These are phyloP conservation scores for Stagonosporopsis tanaceti DNA, from an alignment of 2,329 filamentous ascomycete species.

Conservation along the genomic window DNA sequence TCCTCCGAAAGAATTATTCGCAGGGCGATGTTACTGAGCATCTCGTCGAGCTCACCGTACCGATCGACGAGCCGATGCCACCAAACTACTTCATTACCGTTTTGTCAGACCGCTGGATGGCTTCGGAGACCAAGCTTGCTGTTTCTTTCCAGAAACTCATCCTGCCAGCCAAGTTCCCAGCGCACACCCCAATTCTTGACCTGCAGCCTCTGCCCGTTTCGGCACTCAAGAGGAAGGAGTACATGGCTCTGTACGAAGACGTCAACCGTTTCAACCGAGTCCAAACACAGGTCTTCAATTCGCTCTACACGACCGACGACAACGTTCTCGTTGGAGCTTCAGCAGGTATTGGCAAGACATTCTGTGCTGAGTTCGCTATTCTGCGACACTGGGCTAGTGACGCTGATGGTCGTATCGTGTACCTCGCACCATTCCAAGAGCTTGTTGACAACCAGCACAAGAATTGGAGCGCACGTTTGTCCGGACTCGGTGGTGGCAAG, in stretches of 20 bases:
- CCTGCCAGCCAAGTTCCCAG: slow-evolving; percentile 92
- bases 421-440: slow-evolving; percentile 94
- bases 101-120: slow-evolving; percentile 97
- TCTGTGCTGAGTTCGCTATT: slow-evolving; percentile 93
- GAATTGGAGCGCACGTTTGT: slow-evolving; percentile 84
- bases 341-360: slow-evolving; percentile 93
- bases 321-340: slow-evolving; percentile 94
- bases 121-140: slow-evolving; percentile 90
- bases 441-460: slow-evolving; percentile 81
- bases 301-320: slow-evolving; percentile 87
- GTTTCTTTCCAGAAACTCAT: slow-evolving; percentile 96
- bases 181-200: slow-evolving; percentile 90
- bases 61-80: slow-evolving; percentile 96
- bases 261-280: slow-evolving; percentile 96
- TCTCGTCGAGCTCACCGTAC: slow-evolving; percentile 92
- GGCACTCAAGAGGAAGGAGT: slow-evolving; percentile 86
- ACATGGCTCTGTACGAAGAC: slow-evolving; percentile 78
- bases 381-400: slow-evolving; percentile 83
- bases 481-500: slow-evolving; percentile 79
- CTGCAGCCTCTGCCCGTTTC: slow-evolving; percentile 89
- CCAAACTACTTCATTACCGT: slow-evolving; percentile 98
- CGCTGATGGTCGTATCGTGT: slow-evolving; percentile 81
- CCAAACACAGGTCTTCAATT: slow-evolving; percentile 96
- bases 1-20: slow-evolving; percentile 89
- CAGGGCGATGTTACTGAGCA: slow-evolving; percentile 88